Conservation (phyloP, 805 yeast genomes). For the Nakazawaea ambrosiae region DNA sequence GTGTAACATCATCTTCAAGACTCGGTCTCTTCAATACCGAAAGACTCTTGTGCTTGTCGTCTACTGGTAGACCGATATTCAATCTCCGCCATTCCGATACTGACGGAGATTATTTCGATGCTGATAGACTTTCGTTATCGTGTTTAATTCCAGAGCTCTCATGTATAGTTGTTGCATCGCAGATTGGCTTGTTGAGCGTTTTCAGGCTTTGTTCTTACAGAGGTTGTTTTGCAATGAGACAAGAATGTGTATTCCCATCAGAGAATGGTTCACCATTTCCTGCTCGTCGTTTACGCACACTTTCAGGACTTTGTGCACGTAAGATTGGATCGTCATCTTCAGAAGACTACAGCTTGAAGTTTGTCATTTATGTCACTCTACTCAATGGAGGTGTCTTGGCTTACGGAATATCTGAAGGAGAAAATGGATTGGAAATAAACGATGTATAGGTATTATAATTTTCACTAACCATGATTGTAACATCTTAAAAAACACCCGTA, state of each 20-base stretch:
- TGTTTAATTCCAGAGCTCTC: slow-evolving; percentile 31
- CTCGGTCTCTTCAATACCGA: slow-evolving; percentile 39
- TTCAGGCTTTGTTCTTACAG: slow-evolving; percentile 34
- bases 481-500: too few species aligned
- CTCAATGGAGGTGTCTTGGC: neutral
- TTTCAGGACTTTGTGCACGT: neutral
- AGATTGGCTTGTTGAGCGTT: slow-evolving; percentile 34
- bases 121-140: slow-evolving; percentile 22
- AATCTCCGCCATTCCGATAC: slow-evolving; percentile 18
- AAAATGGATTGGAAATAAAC: neutral
- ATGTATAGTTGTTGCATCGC: slow-evolving; percentile 34
- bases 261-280: neutral
- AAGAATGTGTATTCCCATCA: slow-evolving; percentile 27
- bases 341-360: neutral
- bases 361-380: neutral
- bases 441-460: too few species aligned
- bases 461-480: too few species aligned
- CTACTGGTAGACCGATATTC: slow-evolving; percentile 33
- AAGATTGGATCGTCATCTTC: neutral
- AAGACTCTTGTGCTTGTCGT: slow-evolving; percentile 39
- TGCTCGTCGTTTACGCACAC: neutral
- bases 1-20: slow-evolving; percentile 37
- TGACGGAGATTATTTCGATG: slow-evolving; percentile 19
- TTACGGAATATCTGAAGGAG: neutral
- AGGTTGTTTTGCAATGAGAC: slow-evolving; percentile 33